Evolutionary conservation across 768 basidiomycete species (phyloP), one percentile per base, ranked within the genome.

Genomic region (Tephrocybe sp.): DNA sequence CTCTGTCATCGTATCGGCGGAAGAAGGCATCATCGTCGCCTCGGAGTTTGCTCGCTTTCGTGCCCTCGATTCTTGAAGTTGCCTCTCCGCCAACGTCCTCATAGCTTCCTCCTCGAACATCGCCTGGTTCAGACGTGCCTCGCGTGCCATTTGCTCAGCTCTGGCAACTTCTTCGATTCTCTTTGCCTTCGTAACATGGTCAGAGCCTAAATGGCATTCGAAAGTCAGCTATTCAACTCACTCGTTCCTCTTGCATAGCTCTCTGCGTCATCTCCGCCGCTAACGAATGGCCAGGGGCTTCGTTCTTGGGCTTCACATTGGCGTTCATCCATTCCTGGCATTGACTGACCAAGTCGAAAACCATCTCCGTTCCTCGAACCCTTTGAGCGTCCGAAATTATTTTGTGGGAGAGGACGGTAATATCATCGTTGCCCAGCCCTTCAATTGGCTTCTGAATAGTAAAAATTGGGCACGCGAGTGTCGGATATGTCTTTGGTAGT

Each of bases 401-500:
- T 16, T 73, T 73, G 40, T 81, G 80, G 4, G 78, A 70, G 16
- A 92, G 67, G 35, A 72, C 80, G 39, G 72, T 66, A 40, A 85
- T 68, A 53, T 88, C 74, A n/a, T 80, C 78, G 26, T 76, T 71
- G 34, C 64, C 71, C 30, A 92, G 60, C 19, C 88, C 87, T 31
- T 73, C 68, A 45, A 78, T 72, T 17, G 86, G 85, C 59, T 80
- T 85, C 64, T 85, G 79, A 35, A 90, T 77, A 6, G 78, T 72
- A 56, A 92, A 87, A 1, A 74, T 78, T 6, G 89, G 85, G 36
- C 74, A 78, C 22, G 87, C 83, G 47, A 86, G 77, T 4, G 71
- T 70, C n/a, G 90, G 90, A 61, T 92, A 92, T 46, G 88, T 89
- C 67, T 84, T 89, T 3, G 90, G 88, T 52, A 92, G 82, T 65